Evolutionary conservation across 345 rosid genomes (phyloP), one percentile per base, ranked within the genome.

Genomic region (Litchi chinensis): DNA sequence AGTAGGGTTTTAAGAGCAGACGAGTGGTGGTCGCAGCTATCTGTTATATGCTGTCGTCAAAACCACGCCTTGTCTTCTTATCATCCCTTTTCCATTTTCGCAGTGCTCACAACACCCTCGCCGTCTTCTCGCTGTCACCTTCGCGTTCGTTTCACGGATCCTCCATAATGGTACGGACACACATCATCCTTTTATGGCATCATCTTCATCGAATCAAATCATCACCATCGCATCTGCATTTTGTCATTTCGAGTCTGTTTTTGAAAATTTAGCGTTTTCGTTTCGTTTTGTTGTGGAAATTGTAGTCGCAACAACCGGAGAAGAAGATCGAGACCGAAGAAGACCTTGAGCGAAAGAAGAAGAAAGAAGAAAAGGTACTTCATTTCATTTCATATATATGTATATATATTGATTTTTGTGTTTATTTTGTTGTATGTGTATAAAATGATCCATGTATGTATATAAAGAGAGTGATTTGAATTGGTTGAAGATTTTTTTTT

Each of bases 261-360:
- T 16, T 48, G 54, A 41, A 41, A 41, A 41, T 5, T 41, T 41
- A 41, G 11, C 13, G 16, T 50, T 50, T 5, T 12, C 15, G 5
- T 54, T 15, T 54, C 24, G 4, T 43, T 39, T 40, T 48, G 26
- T 75, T 65, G 9, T 16, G 56, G 65, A 75, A 65, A 67, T 39
- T 10, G 18, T 56, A 90, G 93, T 84, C 91, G 13, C 87, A 77
- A 32, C 37, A 32, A 70, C 74, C 89, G 46, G 97, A 88, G 77
- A 82, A 83, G 75, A 90, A 87, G 86, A 81, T 79, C 4, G 87
- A 80, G 65, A 90, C 93, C 6, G 90, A 81, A 12, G 95, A 93
- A 77, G 98, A 95, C 24, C 89, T 88, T 19, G 98, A 95, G 85
- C 83, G 94, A 57, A 91, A 95, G 90, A 93, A 93, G 92, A 95